Percentiles rank a stretch among this genome's conserved stretches.
Evolutionary conservation across 2,329 filamentous ascomycete genomes (phyloP).

Genomic region (Lomentospora prolificans): DNA sequence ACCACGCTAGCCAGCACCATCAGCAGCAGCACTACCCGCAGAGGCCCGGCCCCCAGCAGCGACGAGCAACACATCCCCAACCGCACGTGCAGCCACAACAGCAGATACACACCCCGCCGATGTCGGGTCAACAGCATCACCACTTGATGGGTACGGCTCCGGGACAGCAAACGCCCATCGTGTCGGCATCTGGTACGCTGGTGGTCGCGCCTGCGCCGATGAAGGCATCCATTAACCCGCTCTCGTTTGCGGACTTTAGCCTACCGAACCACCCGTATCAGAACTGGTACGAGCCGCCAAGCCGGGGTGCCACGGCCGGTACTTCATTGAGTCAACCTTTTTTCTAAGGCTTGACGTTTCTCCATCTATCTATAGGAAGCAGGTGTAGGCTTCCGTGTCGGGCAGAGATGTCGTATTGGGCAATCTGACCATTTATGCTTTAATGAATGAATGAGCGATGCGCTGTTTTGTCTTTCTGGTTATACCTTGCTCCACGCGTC

Average conservation of each 20-base stretch:
- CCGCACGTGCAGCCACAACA: slow-evolving; percentile 14
- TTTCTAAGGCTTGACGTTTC: slow-evolving; percentile 1
- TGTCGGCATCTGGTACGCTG: no score
- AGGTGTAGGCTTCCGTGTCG: no score
- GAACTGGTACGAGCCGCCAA: slow-evolving; percentile 68
- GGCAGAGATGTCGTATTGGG: no score
- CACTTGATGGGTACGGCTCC: slow-evolving; percentile 2
- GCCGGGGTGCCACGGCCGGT: slow-evolving; percentile 20
- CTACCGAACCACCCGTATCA: slow-evolving; percentile 74
- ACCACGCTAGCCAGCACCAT: slow-evolving; percentile 7
- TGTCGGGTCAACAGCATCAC: slow-evolving; percentile 8
- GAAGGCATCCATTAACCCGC: slow-evolving; percentile 50
- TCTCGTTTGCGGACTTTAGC: slow-evolving; percentile 67
- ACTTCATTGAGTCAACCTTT: slow-evolving; percentile 8
- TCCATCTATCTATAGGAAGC: no score
- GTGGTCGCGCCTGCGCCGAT: slow-evolving; percentile 14
- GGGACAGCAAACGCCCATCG: slow-evolving; percentile 6
- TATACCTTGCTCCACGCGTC: no score
- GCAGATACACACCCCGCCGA: neutral
- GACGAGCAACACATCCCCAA: slow-evolving; percentile 1
- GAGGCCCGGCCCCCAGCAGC: slow-evolving; percentile 10
- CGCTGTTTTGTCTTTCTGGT: no score
- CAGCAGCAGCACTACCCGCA: slow-evolving; percentile 6
- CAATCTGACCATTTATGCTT: no score
- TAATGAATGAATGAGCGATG: neutral